Conservation (phyloP, 352 stramenopile species). For the Pythium periplocum region DNA sequence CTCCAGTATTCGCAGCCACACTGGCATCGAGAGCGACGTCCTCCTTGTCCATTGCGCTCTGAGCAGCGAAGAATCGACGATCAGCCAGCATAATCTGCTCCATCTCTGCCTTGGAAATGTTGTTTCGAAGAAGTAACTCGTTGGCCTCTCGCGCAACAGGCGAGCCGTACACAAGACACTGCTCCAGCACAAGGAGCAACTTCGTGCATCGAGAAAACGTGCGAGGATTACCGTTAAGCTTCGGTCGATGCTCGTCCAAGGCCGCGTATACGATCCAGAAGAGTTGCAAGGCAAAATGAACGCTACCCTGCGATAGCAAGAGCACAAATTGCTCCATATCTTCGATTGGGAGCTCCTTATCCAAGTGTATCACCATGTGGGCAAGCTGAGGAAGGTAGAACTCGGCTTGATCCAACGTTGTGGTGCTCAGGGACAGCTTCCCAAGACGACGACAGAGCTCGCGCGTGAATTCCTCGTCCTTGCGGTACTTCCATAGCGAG, state of each 20-base stretch:
- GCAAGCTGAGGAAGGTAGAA: conserved; percentile 78
- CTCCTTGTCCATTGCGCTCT: conserved; percentile 25
- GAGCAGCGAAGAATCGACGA: conserved; percentile 64
- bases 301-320: conserved; percentile 63
- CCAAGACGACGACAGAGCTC: conserved; percentile 59
- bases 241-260: conserved; percentile 74
- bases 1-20: not conserved
- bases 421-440: conserved; percentile 36
- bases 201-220: conserved; percentile 67
- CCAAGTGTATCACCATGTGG: conserved; percentile 81
- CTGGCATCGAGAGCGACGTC: not conserved
- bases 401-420: conserved; percentile 69
- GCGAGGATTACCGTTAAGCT: conserved; percentile 50
- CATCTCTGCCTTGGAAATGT: conserved; percentile 65
- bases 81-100: conserved; percentile 68
- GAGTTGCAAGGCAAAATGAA: conserved; percentile 79
- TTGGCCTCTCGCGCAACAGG: conserved; percentile 45
- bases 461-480: conserved; percentile 47
- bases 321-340: conserved; percentile 80
- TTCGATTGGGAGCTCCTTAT: conserved; percentile 69
- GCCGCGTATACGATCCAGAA: conserved; percentile 83
- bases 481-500: conserved; percentile 68
- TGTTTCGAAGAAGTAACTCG: conserved; percentile 54
- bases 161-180: conserved; percentile 77
- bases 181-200: conserved; percentile 69